Percentiles rank a stretch among this genome's conserved stretches.
phyloP scores from a whole-genome alignment of 495 filamentous ascomycete genomes.

The Aspergillus biplanus region DNA sequence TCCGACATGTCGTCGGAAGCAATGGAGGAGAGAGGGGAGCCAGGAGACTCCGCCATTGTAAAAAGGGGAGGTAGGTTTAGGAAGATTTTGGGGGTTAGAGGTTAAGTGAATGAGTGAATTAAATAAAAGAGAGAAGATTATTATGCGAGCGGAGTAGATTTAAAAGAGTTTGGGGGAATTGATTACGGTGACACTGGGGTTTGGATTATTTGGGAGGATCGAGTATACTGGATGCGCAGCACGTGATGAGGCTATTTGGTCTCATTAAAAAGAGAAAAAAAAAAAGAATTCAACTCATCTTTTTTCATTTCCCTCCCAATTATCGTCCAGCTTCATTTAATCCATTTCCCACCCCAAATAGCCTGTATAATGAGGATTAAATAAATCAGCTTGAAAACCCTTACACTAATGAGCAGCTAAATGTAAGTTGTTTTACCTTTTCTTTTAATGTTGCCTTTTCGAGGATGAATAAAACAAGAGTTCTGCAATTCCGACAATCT shows the following conservation, averaged over 20 bases:
- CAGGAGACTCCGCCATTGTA: slow-evolving; percentile 53
- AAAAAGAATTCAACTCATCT: slow-evolving; percentile 8
- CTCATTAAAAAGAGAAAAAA: background rate
- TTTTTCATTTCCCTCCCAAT: slow-evolving; percentile 12
- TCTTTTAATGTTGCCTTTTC: background rate
- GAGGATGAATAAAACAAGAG: slow-evolving; percentile 55
- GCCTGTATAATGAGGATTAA: background rate
- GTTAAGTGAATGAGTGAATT: slow-evolving; percentile 19
- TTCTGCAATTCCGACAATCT: slow-evolving; percentile 64
- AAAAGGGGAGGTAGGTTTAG: background rate
- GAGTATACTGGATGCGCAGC: slow-evolving; percentile 27
- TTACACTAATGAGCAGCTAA: background rate
- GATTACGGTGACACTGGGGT: slow-evolving; percentile 19
- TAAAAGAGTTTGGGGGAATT: background rate
- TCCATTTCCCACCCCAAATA: background rate
- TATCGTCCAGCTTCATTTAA: background rate
- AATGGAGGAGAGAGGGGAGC: slow-evolving; percentile 56
- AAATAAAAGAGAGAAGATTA: slow-evolving; percentile 11
- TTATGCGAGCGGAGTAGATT: slow-evolving; percentile 5
- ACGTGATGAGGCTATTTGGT: slow-evolving; percentile 37
- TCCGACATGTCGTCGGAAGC: slow-evolving; percentile 53
- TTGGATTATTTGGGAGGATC: slow-evolving; percentile 19
- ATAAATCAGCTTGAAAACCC: background rate
- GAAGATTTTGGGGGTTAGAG: background rate
- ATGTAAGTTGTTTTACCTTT: slow-evolving; percentile 6